Base-by-base conservation (phyloP, 306 rosid species). In the Carpinus fangiana region DNA sequence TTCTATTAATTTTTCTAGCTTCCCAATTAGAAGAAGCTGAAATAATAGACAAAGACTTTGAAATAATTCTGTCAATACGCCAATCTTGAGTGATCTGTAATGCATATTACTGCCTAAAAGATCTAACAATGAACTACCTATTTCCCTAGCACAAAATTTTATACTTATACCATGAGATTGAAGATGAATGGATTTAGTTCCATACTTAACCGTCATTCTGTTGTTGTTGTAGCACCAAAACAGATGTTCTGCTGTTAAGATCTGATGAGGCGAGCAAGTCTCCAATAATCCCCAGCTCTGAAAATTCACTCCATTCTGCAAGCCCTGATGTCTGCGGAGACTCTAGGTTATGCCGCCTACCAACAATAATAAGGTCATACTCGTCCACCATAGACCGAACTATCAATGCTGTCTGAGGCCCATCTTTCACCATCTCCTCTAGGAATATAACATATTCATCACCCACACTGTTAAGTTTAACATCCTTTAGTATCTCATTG, bases 191-290 rank as follows among this genome's bases (percentile, higher is more conserved):
- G 45, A 6, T 41, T 41, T 41, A 5, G 7, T 41, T 41, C 45
- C 45, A 5, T 41, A 41, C 45, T 41, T 41, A 6, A 6, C 45
- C 45, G 8, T 41, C 45, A 41, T 5, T 81, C 57, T 82, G 87
- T 21, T 85, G 96, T 17, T 87, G 92, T 62, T 88, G 94, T 52
- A 90, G 79, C 3, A 92, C 95, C 66, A 92, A 62, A 82, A 90
- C 51, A 2, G 89, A 90, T 50, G 94, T 88, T 57, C 7, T 72
- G 13, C 64, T 74, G 38, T 76, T 26, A 26, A 83, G 43, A 76
- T 88, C 93, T 0, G 87, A 76, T 1, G 97, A 86, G 20, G 93
- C 82, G n/a, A 92, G 93, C 86, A 88, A 74, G 75, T 92, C 97
- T 50, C 89, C 95, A 2, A 90, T 4, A 1, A 41, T 83, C 52